Evolutionary conservation across 805 yeast genomes (phyloP).

Genomic region (Candida chilensis): DNA sequence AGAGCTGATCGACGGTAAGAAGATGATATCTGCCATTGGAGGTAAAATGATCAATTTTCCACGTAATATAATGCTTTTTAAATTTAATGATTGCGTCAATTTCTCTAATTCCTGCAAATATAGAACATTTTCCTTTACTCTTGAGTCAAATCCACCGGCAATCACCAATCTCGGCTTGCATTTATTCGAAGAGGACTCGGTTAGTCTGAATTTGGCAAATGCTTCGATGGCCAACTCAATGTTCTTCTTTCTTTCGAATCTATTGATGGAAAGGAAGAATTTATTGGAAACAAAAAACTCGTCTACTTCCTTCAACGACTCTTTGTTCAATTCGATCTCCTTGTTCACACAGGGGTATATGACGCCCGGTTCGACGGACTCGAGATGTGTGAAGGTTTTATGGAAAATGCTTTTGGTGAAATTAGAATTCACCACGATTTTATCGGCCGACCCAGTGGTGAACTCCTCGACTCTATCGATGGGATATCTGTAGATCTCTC

Average conservation of each 20-base stretch:
- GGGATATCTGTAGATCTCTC: slow-evolving; percentile 65
- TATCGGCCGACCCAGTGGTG: slow-evolving; percentile 69
- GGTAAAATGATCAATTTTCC: slow-evolving; percentile 25
- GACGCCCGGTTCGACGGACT: slow-evolving; percentile 37
- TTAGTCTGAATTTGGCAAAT: slow-evolving; percentile 34
- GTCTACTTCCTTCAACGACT: slow-evolving; percentile 18
- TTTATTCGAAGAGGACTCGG: slow-evolving; percentile 15
- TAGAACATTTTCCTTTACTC: slow-evolving; percentile 67
- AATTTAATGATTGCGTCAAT: slow-evolving; percentile 31
- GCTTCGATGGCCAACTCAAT: slow-evolving; percentile 70
- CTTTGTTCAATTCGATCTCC: slow-evolving; percentile 7
- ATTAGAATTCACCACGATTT: slow-evolving; percentile 77
- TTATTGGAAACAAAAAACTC: slow-evolving; percentile 23
- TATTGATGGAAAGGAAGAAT: slow-evolving; percentile 67
- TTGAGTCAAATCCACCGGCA: slow-evolving; percentile 86
- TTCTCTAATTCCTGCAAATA: slow-evolving; percentile 54
- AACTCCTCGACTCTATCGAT: slow-evolving; percentile 81
- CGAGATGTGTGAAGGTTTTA: slow-evolving; percentile 43
- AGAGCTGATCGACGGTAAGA: slow-evolving; percentile 74
- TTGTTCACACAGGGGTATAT: slow-evolving; percentile 75
- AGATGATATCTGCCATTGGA: slow-evolving; percentile 42
- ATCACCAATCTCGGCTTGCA: slow-evolving; percentile 45
- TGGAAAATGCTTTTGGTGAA: slow-evolving; percentile 71
- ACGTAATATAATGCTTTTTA: slow-evolving; percentile 36
- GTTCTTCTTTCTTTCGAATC: slow-evolving; percentile 85